A percentile compares a stretch with the other conserved stretches of the same genome.
Conservation (phyloP, 306 rosid genomes). For the Cyamopsis tetragonoloba region DNA sequence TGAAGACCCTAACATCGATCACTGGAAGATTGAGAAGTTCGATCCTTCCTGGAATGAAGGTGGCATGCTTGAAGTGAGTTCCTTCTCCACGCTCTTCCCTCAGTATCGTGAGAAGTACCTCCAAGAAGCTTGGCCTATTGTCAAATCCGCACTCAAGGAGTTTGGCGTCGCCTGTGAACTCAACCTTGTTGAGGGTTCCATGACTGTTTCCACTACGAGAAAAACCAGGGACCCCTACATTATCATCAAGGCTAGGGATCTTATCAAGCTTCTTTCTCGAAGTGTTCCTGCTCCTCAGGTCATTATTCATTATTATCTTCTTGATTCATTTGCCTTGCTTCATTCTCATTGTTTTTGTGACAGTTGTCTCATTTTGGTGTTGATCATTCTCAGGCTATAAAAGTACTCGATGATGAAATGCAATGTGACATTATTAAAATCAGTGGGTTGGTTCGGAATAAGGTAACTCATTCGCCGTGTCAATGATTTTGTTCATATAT, state of each 20-base stretch:
- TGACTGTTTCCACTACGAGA: conserved; percentile 90
- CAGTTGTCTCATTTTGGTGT: conserved; percentile 6
- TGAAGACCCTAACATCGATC: conserved; percentile 86
- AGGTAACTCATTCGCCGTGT: conserved; percentile 48
- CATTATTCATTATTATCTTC: too few species aligned
- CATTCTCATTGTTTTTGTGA: neutral
- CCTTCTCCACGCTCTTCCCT: conserved; percentile 92
- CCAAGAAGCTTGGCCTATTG: conserved; percentile 69
- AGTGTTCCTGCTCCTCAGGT: conserved; percentile 97
- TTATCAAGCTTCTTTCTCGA: conserved; percentile 78
- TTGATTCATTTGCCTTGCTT: too few species aligned
- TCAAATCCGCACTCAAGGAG: conserved; percentile 62
- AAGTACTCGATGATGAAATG: conserved; percentile 75
- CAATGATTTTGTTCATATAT: too few species aligned
- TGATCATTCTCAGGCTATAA: conserved; percentile 56
- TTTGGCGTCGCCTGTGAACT: conserved; percentile 56
- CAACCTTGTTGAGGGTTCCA: conserved; percentile 84
- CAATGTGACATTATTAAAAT: conserved; percentile 87
- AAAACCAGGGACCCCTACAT: conserved; percentile 87
- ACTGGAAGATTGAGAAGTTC: conserved; percentile 71
- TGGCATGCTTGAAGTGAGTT: conserved; percentile 82
- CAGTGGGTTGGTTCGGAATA: conserved; percentile 66
- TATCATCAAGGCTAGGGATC: conserved; percentile 85
- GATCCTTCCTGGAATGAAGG: conserved; percentile 87
- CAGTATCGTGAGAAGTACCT: conserved; percentile 72